phyloP scores from a whole-genome alignment of 805 yeast genomes.

The Kuraishia capsulata region DNA sequence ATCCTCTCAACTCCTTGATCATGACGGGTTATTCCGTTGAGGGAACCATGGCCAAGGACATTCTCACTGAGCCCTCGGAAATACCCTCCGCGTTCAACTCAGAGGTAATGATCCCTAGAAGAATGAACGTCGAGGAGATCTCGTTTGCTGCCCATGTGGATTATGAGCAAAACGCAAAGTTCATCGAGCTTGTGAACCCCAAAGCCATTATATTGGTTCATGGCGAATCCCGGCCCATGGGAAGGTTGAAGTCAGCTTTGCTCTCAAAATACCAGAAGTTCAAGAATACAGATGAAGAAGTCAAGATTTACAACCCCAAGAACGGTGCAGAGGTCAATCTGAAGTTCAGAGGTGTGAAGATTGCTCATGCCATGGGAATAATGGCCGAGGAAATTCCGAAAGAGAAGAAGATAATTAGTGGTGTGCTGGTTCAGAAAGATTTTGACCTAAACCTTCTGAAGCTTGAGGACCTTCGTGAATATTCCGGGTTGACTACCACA shows the following conservation, averaged over 20 bases:
- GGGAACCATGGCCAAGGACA: constrained; percentile 92
- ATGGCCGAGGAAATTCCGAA: constrained; percentile 37
- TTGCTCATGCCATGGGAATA: constrained; percentile 63
- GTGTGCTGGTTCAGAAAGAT: constrained; percentile 85
- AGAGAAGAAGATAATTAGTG: constrained; percentile 45
- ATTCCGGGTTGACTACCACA: constrained; percentile 78
- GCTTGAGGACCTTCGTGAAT: constrained; percentile 82
- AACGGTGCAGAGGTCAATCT: constrained; percentile 76
- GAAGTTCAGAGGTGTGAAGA: constrained; percentile 72
- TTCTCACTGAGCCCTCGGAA: constrained; percentile 83
- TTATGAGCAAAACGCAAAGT: constrained; percentile 84
- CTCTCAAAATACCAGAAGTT: constrained; percentile 75
- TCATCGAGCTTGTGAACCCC: constrained; percentile 84
- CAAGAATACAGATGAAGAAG: constrained; percentile 83
- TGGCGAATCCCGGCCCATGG: constrained; percentile 99
- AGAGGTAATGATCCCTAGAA: constrained; percentile 76
- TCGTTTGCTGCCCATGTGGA: constrained; percentile 99
- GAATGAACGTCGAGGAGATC: constrained; percentile 82
- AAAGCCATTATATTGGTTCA: constrained; percentile 84
- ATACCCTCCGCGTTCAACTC: constrained; percentile 79
- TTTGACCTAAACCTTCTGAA: constrained; percentile 80
- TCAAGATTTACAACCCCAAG: constrained; percentile 84
- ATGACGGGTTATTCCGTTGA: constrained; percentile 97
- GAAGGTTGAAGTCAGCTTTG: constrained; percentile 87
- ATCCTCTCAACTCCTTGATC: constrained; percentile 77